Conservation (phyloP, 2,329 filamentous ascomycete species). For the Magnaporthiopsis rhizophila region DNA sequence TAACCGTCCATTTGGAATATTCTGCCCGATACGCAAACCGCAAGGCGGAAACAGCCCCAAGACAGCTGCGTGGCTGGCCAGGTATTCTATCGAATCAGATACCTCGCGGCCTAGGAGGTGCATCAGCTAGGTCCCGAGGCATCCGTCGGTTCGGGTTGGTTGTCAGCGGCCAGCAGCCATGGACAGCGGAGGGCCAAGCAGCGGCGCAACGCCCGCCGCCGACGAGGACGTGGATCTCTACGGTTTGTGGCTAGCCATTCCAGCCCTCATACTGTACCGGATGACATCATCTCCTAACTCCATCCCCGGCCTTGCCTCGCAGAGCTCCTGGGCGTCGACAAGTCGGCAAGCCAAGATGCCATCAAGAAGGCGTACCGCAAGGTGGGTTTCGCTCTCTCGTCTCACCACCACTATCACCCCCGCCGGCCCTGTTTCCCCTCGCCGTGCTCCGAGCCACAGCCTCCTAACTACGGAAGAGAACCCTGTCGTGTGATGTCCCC, state of each 20-base stretch:
- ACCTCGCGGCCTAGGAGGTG: neutral
- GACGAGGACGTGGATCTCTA: constrained; percentile 52
- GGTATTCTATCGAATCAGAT: neutral
- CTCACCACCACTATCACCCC: constrained; percentile 10
- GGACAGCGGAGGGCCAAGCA: constrained; percentile 17
- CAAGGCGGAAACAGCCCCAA: neutral
- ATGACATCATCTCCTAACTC: constrained; percentile 6
- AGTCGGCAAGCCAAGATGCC: constrained; percentile 64
- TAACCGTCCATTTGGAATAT: neutral
- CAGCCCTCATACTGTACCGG: too few relatives aligned
- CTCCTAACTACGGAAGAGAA: constrained; percentile 11
- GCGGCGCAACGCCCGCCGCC: constrained; percentile 11
- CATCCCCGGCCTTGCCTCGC: constrained; percentile 5
- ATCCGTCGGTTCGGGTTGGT: neutral
- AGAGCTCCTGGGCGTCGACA: constrained; percentile 76
- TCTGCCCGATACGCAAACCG: neutral
- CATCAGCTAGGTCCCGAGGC: neutral
- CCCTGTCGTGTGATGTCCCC: neutral
- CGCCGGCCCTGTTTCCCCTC: neutral
- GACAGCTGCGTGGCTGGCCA: too few relatives aligned
- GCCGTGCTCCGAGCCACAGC: neutral
- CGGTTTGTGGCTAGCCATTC: constrained; percentile 19
- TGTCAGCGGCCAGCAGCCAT: constrained; percentile 11
- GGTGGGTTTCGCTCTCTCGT: constrained; percentile 37
- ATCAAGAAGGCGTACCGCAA: constrained; percentile 97